Evolutionary conservation across 345 rosid species (phyloP), one percentile per base, ranked within the genome.

Genomic region (Bretschneidera sinensis): DNA sequence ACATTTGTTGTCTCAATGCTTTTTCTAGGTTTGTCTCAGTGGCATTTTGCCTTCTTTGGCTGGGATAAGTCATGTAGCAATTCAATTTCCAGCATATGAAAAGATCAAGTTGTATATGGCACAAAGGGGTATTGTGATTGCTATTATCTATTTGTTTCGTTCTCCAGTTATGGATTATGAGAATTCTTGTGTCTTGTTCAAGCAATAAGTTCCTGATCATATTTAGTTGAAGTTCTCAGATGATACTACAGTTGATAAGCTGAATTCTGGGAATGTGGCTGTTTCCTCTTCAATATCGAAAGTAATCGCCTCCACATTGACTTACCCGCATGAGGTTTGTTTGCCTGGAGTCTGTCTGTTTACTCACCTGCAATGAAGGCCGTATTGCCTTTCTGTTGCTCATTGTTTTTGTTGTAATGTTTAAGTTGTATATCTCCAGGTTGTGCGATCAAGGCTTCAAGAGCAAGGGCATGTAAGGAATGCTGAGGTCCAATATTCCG

Each of bases 31-130:
- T 50, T 77, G 71, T 64, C 78, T 70, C 97, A 94, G 99, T 77
- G 99, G 99, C 18, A 63, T 94, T 55, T 68, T 94, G 52, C 99
- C 99, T 53, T 94, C 97, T 17, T 80, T 94, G 68, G 95, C 87
- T 1, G 99, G 99, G 53, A 65, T 88, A 69, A 90, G 89, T 74
- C 99, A 94, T 59, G 99, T 90, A 51, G 99, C 97, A 0, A 90
- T 94, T 67, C 99, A 94, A 71, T 90, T 94, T 81, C 96, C 99
- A 16, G 95, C 89, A 22, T 79, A 90, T 35, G 99, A 94, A 73
- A 82, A 83, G 80, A 86, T 91, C n/a, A 94, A 94, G 73, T 70
- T 33, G 35, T 86, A 81, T 71, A 78, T 94, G 77, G 97, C 99
- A 8, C 55, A 74, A 28, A 86, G 68, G 48, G 84, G 99, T 88